A percentile compares a stretch with the other conserved stretches of the same genome.
Conservation (phyloP, 345 rosid genomes). For the Capsella bursapastoris region DNA sequence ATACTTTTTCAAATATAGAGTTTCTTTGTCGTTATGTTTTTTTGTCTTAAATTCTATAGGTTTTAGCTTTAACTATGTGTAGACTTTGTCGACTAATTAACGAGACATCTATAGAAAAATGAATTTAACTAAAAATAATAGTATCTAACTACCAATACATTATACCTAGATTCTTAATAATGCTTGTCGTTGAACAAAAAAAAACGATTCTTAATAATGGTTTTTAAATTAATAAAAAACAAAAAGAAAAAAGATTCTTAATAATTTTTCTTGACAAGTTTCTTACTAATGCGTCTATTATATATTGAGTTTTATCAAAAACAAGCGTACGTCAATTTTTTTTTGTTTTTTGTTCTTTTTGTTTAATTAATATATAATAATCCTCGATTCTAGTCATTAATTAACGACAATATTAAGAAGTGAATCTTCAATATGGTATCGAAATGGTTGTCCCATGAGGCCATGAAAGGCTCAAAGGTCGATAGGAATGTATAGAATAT, state of each 20-base stretch:
- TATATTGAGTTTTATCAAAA: background rate
- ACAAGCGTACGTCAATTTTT: background rate
- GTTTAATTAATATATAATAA: too few species aligned
- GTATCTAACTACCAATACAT: too few species aligned
- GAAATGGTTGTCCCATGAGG: constrained; percentile 36
- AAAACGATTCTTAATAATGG: too few species aligned
- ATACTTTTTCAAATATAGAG: constrained; percentile 18
- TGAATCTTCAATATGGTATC: constrained; percentile 25
- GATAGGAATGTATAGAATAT: constrained; percentile 15
- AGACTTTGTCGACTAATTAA: background rate
- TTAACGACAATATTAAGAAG: constrained; percentile 2
- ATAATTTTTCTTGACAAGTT: too few species aligned
- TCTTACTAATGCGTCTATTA: constrained; percentile 16
- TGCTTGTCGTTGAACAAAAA: too few species aligned
- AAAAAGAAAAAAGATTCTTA: background rate
- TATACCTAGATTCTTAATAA: constrained; percentile 14
- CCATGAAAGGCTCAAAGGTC: constrained; percentile 37
- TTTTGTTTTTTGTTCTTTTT: too few species aligned
- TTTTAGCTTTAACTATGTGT: constrained; percentile 27
- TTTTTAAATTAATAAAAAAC: too few species aligned
- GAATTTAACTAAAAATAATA: background rate
- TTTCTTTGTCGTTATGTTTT: constrained; percentile 1
- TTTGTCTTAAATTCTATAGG: background rate
- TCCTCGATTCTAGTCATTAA: background rate
- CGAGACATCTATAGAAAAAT: constrained; percentile 14